Conservation (phyloP, 306 rosid species). For the Trifolium dubium region DNA sequence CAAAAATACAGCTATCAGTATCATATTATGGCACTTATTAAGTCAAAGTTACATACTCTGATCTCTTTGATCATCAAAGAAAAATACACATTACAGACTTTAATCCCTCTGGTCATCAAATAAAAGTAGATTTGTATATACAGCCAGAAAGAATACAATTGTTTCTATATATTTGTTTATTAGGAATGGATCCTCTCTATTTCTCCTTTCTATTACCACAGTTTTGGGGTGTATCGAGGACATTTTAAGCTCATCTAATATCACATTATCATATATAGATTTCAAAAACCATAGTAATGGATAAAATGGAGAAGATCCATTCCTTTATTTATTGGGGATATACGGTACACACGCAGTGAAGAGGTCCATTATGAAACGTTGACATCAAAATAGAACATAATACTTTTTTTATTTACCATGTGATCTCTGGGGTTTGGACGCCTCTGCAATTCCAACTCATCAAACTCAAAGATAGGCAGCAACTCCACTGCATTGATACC, state of each 20-base stretch:
- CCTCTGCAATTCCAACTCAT: constrained; percentile 92
- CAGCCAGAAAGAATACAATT: neutral
- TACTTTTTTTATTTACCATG: constrained; percentile 63
- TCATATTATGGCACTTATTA: constrained; percentile 27
- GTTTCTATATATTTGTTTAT: constrained; percentile 12
- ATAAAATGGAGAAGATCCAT: neutral
- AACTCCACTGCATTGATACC: constrained; percentile 94
- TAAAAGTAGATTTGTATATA: constrained; percentile 19
- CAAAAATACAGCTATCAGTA: constrained; percentile 33
- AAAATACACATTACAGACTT: neutral
- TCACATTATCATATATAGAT: neutral
- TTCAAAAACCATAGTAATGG: neutral
- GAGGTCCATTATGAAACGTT: constrained; percentile 16
- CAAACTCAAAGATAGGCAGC: constrained; percentile 91
- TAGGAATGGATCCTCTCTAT: neutral
- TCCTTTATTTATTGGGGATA: constrained; percentile 6
- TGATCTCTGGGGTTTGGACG: constrained; percentile 90
- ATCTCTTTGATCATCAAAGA: constrained; percentile 32
- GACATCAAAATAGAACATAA: constrained; percentile 18
- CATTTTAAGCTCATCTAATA: neutral
- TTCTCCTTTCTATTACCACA: neutral
- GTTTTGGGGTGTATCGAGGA: neutral
- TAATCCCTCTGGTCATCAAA: constrained; percentile 32
- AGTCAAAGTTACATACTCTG: constrained; percentile 32
- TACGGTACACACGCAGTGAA: constrained; percentile 24